These are phyloP conservation scores for Tolypocladium tundrense DNA, from an alignment of 2,329 filamentous ascomycete genomes.

Conservation along the genomic window DNA sequence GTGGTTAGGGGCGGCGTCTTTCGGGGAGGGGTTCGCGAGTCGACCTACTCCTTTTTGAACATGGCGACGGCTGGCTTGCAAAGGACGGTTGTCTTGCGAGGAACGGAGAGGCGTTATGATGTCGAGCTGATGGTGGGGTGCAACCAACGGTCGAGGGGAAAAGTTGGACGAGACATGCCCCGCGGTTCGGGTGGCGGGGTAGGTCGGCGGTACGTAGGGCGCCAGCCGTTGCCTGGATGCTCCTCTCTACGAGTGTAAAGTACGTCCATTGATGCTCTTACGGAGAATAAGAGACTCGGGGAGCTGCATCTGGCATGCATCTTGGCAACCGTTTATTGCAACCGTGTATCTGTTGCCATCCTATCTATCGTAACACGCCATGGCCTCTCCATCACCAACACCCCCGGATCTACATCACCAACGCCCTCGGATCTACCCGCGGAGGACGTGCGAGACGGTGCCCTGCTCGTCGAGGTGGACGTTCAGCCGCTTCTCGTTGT, in stretches of 20 bases:
- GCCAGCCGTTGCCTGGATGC: too few relatives aligned
- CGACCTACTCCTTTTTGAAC: slow-evolving; percentile 84
- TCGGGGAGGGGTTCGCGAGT: not conserved
- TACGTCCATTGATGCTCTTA: not conserved
- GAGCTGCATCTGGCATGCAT: too few relatives aligned
- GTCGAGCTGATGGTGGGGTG: not conserved
- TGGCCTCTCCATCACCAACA: not conserved
- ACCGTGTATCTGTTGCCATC: too few relatives aligned
- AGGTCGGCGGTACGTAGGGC: not conserved
- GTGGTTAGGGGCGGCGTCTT: not conserved
- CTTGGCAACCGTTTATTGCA: too few relatives aligned
- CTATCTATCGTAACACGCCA: not conserved
- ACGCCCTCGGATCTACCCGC: slow-evolving; percentile 29
- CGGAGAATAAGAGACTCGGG: too few relatives aligned
- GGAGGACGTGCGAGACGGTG: slow-evolving; percentile 47
- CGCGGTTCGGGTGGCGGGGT: slow-evolving; percentile 15
- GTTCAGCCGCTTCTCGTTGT: slow-evolving; percentile 43
- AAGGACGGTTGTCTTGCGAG: not conserved
- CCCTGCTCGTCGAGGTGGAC: slow-evolving; percentile 50
- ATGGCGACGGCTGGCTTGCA: slow-evolving; percentile 36
- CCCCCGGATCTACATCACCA: not conserved
- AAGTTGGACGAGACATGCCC: slow-evolving; percentile 4
- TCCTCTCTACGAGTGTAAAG: too few relatives aligned
- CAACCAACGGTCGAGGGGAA: slow-evolving; percentile 1
- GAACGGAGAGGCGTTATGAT: slow-evolving; percentile 1